These are phyloP conservation scores for Allium fistulosum DNA, from an alignment of 106 monocot genomes.

Conservation along the genomic window DNA sequence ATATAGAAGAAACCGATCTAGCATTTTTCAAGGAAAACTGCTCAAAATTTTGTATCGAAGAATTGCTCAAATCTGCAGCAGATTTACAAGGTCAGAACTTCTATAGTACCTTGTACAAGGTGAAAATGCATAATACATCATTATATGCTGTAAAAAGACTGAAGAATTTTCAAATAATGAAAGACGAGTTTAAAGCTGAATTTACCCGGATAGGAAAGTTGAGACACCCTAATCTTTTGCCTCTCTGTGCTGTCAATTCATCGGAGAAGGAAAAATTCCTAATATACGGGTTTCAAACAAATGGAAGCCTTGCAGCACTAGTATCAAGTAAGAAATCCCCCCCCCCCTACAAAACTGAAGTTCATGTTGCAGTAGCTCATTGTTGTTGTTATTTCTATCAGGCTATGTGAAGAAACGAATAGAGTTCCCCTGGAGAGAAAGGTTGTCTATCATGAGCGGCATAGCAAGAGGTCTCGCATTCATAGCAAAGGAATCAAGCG, in stretches of 20 bases:
- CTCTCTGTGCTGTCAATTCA: constrained; percentile 9
- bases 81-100: constrained; percentile 11
- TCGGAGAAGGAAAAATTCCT: constrained; percentile 13
- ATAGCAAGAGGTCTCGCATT: constrained; percentile 13
- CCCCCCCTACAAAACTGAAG: neutral
- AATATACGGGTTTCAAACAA: constrained; percentile 12
- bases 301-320: constrained; percentile 11
- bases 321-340: constrained; percentile 9
- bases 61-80: constrained; percentile 14
- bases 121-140: constrained; percentile 2
- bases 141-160: constrained; percentile 19
- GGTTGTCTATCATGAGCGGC: constrained; percentile 15
- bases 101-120: constrained; percentile 14
- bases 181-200: constrained; percentile 8
- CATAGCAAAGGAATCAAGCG: constrained; percentile 1
- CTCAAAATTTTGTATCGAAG: constrained; percentile 4
- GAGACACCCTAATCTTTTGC: constrained; percentile 19
- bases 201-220: constrained; percentile 12
- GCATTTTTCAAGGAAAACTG: constrained; percentile 6
- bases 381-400: constrained; percentile 5
- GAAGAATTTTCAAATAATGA: constrained; percentile 6
- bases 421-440: constrained; percentile 13
- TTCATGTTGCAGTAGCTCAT: neutral
- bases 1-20: neutral
- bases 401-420: constrained; percentile 9